Conservation (phyloP, 2,329 filamentous ascomycete genomes). For the Fusarium devonianum region DNA sequence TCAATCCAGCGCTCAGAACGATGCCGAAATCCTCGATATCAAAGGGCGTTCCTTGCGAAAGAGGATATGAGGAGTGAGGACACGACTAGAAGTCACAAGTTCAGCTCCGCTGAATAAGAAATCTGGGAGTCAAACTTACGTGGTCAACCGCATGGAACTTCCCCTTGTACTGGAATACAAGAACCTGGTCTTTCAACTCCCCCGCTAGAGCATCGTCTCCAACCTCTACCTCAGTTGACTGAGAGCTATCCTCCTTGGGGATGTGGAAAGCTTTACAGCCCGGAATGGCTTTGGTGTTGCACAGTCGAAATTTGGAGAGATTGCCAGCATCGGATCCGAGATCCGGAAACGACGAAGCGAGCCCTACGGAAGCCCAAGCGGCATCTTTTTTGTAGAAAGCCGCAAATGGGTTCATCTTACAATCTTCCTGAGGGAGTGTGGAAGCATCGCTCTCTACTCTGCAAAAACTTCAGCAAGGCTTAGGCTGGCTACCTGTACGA, state of each 20-base stretch:
- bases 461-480: no score
- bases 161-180: constrained; percentile 69
- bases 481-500: no score
- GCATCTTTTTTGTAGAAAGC: constrained; percentile 18
- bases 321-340: constrained; percentile 51
- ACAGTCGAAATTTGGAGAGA: constrained; percentile 50
- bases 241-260: constrained; percentile 49
- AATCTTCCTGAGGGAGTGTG: no score
- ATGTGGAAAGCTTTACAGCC: constrained; percentile 68
- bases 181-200: constrained; percentile 64
- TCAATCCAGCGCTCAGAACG: constrained; percentile 66
- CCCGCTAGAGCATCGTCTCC: constrained; percentile 45
- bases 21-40: constrained; percentile 79
- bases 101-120: no score
- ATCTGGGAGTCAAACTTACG: constrained; percentile 58
- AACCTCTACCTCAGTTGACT: constrained; percentile 48
- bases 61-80: constrained; percentile 71
- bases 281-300: constrained; percentile 50
- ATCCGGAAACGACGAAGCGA: constrained; percentile 62
- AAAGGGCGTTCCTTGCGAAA: constrained; percentile 68
- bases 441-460: no score
- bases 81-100: constrained; percentile 58
- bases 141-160: constrained; percentile 74
- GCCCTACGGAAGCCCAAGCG: constrained; percentile 63
- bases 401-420: constrained; percentile 38